Evolutionary conservation across 1,284 basidiomycete genomes (phyloP), one percentile per base, ranked within the genome.

Genomic region (Hymenochaete sp.): DNA sequence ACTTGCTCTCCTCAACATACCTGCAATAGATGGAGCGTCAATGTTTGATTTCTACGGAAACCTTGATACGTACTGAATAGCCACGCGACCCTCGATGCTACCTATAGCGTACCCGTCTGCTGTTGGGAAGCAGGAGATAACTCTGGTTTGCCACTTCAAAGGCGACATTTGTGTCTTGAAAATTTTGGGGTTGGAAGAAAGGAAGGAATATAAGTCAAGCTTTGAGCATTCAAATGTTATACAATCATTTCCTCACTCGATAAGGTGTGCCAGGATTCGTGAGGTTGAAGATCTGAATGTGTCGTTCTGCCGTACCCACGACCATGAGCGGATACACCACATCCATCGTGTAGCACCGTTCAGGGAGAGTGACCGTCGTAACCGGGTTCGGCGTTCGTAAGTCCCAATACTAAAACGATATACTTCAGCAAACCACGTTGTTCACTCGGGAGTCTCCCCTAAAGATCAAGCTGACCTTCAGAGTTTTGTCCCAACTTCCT

Each of bases 1-100:
- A 63, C 51, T 87, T 79, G 59, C 86, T 87, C 3, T 89, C 85
- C 54, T 91, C 86, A 9, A 82, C 75, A 53, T 89, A 87, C 70
- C 84, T 87, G 10, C 9, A 5, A 32, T n/a, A 14, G n/a, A 19
- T 6, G 7, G 25, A 8, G 7, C 8, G 25, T 22, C 13, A 39
- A 22, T 22, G 10, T 39, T 22, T 9, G 8, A 22, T 7, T 13
- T 53, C 7, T 14, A 44, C 26, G 21, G 26, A 45, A 44, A 14
- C 25, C 19, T 19, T 6, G 27, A 13, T 37, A 66, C 87, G 61
- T 63, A 96, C 86, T 98, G 95, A 51, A 98, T 93, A 2, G 90
- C 93, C 0, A 97, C 92, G 42, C 95, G 75, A 8, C 95, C 95
- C 65, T 98, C 95, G 10, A 97, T 82, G 59, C 91, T 93, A 11